Evolutionary conservation across 164 flowering plant genomes (phyloP), one percentile per base, ranked within the genome.

Genomic region (Berberis thunbergii): DNA sequence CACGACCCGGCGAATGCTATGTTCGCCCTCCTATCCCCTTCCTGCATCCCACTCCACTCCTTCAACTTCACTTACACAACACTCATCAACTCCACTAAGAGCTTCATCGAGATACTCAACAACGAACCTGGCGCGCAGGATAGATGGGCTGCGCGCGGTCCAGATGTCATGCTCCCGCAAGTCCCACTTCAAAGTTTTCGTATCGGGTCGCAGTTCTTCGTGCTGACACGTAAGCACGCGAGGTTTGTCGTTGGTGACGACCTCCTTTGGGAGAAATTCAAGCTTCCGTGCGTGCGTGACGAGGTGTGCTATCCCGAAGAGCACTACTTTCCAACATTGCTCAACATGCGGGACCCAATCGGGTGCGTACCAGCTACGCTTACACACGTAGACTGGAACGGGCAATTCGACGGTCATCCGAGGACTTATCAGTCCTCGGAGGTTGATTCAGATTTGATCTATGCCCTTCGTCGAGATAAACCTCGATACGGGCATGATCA

Each of bases 251-350:
- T 79, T 13, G 45, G 66, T 10, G 89, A 86, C 70, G 9, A 54
- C 45, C 62, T 60, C 4, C 43, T 84, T 1, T 86, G 92, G 92
- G 11, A 64, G 1, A 81, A 75, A 74, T 86, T 84, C 70, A 66
- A 71, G 64, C 76, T 72, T 40, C 80, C 83, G 11, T 86, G 92
- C 67, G 43, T 70, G 66, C 43, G 54, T 7, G 4, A 10, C 49
- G 76, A 76, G 67, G 72, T 80, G 62, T 86, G 89, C 64, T 92
- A 83, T 61, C 96, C 98, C 0, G 96, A 92, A 67, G 93, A 92
- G 78, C 80, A 86, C 67, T 92, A 87, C 74, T 92, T 92, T 57
- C 84, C 98, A 5, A 92, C 96, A 41, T 74, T 92, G 61, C 49
- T 92, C 46, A 74, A 64, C 70, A 79, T 76, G 85, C 57, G 63